Evolutionary conservation across 2,329 filamentous ascomycete species (phyloP), one percentile per base, ranked within the genome.

Genomic region (Tolypocladium guangdongense): DNA sequence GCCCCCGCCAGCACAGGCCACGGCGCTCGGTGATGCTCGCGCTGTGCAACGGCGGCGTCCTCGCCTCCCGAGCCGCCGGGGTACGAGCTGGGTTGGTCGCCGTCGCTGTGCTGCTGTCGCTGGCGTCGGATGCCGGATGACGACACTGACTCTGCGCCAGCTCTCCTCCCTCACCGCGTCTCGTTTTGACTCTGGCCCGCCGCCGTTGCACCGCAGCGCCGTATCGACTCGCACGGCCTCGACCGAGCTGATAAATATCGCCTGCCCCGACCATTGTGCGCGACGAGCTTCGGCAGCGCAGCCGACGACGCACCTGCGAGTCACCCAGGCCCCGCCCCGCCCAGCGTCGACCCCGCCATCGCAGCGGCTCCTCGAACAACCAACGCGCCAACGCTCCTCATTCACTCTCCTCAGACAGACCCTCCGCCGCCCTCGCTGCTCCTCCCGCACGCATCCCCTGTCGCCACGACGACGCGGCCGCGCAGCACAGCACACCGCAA

Each of bases 401-500:
- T 30, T 30, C 43, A n/a, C 43, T 16, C 43, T 33, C 24, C 16
- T 24, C 24, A 22, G 16, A 20, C 16, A n/a, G n/a, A n/a, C 33
- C 22, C 38, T 20, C 22, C 14, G 22, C 12, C 36, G 16, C 22
- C 14, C 30, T 27, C 35, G 35, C 35, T 49, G 47, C 47, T 50
- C 7, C 32, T 38, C 46, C 30, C 36, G 22, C 37, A n/a, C 8
- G 27, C 38, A 37, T 43, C 30, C 35, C 38, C 38, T 16, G 32
- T 41, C 24, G 24, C 22, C 32, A 36, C 41, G 11, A 32, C 50
- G 20, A 46, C 38, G 38, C 41, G 32, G n/a, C n/a, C n/a, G n/a
- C n/a, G n/a, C n/a, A 22, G 24, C 43, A n/a, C 20, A n/a, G 38
- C 43, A 30, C 24, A 51, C 53, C 54, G 53, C 52, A 82, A 85